Percentiles rank a stretch among this genome's conserved stretches.
Evolutionary conservation across 1,284 basidiomycete species (phyloP).

Genomic region (Austroboletus niveus): DNA sequence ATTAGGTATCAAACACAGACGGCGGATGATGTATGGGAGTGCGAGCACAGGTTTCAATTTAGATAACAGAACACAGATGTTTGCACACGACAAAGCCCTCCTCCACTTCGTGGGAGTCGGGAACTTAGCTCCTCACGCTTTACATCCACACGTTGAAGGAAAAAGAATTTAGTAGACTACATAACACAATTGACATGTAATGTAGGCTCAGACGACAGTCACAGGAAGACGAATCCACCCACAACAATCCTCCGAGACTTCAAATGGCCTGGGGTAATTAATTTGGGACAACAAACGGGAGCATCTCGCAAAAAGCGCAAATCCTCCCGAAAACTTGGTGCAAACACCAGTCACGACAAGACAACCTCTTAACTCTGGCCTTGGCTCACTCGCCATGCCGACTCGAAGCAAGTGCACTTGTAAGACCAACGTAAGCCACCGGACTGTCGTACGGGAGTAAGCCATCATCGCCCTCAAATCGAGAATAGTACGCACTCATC

Average conservation of each 20-base stretch:
- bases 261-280: conserved; percentile 37
- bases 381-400: conserved; percentile 2
- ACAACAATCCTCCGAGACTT: conserved; percentile 13
- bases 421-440: no score
- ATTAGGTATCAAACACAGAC: no score
- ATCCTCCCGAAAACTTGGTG: no score
- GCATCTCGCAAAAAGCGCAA: conserved; percentile 15
- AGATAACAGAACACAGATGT: no score
- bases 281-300: conserved; percentile 33
- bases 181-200: conserved; percentile 37
- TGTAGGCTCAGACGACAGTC: conserved; percentile 25
- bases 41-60: no score
- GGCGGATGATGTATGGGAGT: no score
- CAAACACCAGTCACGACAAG: no score
- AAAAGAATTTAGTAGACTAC: conserved; percentile 21
- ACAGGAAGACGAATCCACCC: conserved; percentile 2
- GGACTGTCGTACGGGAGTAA: conserved; percentile 5
- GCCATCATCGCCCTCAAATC: neutral
- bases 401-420: neutral
- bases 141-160: neutral
- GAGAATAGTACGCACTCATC: conserved; percentile 14
- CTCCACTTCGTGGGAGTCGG: no score
- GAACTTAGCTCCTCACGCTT: neutral
- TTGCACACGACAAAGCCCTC: no score
- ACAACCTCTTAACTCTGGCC: neutral